Evolutionary conservation across 1,284 basidiomycete species (phyloP), one percentile per base, ranked within the genome.

Genomic region (Puccinia novopanici): DNA sequence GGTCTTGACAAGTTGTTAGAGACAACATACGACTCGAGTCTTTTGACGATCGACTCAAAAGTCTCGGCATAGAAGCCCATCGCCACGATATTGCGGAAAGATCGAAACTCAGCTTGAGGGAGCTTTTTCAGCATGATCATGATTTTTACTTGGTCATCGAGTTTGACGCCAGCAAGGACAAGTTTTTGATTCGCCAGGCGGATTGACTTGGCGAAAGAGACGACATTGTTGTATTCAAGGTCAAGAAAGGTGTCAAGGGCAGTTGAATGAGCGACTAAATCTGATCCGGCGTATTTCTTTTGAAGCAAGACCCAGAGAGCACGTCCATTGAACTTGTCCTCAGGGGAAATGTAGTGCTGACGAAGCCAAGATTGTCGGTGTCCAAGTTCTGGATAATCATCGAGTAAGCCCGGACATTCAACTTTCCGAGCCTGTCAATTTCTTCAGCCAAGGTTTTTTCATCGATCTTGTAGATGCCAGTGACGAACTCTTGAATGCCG

Each of bases 71-170:
- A 22, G 24, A 45, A 45, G 12, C 65, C 40, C 65, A 67, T 67
- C 4, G 65, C 65, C 12, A 27, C 40, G 34, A 67, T 67, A 27
- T 67, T 17, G 5, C 17, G 65, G 65, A 67, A 67, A 2, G 65
- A 67, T 67, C 15, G 19, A 22, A 67, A 67, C 8, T 67, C 40
- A 24, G 37, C 34, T 4, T 22, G 65, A 48, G 65, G 65, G 5
- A 67, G 45, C 34, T 67, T 67, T 1, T 22, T 2, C 4, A 67
- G 40, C 37, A 67, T 67, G 1, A 67, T n/a, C 24, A 67, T 45
- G 4, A 45, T 67, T 8, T 45, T 67, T 17, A 65, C 61, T 65
- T 65, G 61, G 40, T 65, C 34, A 27, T 65, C 34, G 45, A 19
- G 13, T 45, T 10, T 9, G n/a, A n/a, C n/a, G n/a, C n/a, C n/a